Conservation (phyloP, 2,329 filamentous ascomycete genomes). For the Neonectria punicea region DNA sequence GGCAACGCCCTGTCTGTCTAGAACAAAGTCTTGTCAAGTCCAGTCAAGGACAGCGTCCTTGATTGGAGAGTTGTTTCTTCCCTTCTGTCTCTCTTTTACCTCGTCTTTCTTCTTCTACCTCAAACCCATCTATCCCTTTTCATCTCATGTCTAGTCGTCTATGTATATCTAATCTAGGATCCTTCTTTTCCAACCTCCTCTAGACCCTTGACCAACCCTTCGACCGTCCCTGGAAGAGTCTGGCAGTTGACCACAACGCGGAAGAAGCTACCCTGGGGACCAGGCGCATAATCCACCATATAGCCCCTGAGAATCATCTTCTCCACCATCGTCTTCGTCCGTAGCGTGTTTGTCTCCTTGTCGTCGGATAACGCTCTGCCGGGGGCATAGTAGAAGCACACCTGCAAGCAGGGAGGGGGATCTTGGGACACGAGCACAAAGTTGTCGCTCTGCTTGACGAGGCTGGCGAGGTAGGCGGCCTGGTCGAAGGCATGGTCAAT, state of each 20-base stretch:
- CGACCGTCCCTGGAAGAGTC: conserved; percentile 62
- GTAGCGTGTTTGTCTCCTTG: conserved; percentile 57
- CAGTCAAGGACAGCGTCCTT: neutral
- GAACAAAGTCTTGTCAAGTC: neutral
- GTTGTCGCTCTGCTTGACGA: conserved; percentile 65
- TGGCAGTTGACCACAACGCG: conserved; percentile 69
- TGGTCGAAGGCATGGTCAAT: conserved; percentile 79
- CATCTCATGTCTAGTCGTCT: neutral
- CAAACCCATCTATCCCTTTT: neutral
- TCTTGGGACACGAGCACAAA: conserved; percentile 79
- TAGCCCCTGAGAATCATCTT: conserved; percentile 62
- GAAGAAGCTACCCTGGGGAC: conserved; percentile 65
- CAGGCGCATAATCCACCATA: conserved; percentile 72
- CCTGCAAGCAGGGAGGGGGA: conserved; percentile 88
- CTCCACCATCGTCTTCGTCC: conserved; percentile 60
- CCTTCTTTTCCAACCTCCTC: conserved; percentile 54
- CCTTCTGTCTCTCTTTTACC: neutral
- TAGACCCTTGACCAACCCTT: conserved; percentile 65
- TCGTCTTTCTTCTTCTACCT: neutral
- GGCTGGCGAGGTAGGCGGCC: conserved; percentile 73
- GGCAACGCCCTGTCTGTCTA: neutral
- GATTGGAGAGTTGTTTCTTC: neutral
- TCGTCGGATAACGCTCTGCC: conserved; percentile 57
- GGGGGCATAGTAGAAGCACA: conserved; percentile 90
- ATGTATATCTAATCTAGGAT: neutral